phyloP scores from a whole-genome alignment of 208 protist species.

The Acanthamoeba lenticulata region DNA sequence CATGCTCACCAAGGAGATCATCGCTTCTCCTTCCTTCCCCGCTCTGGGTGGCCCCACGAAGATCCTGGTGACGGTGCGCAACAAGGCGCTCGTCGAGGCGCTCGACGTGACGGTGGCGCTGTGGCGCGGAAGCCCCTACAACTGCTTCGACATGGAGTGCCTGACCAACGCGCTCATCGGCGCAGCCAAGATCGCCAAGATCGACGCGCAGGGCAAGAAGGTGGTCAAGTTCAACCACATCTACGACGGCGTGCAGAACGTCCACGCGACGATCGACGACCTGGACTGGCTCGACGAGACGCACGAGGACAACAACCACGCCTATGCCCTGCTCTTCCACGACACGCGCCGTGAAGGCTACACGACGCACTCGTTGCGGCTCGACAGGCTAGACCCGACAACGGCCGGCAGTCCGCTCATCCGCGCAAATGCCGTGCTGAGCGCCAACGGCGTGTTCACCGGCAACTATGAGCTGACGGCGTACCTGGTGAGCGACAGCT shows the following conservation, averaged over 20 bases:
- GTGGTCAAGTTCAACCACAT: not conserved
- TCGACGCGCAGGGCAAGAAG: not conserved
- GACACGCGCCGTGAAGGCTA: not conserved
- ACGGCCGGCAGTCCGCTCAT: too few relatives aligned
- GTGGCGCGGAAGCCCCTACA: not conserved
- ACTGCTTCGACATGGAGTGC: not conserved
- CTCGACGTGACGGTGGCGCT: not conserved
- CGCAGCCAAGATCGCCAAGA: not conserved
- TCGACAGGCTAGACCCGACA: too few relatives aligned
- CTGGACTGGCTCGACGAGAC: not conserved
- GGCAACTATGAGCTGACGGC: too few relatives aligned
- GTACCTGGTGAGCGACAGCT: too few relatives aligned
- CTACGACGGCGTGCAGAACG: too few relatives aligned
- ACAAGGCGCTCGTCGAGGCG: not conserved
- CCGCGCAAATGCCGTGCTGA: too few relatives aligned
- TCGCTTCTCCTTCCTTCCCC: not conserved
- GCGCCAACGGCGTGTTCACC: too few relatives aligned
- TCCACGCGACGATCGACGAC: not conserved
- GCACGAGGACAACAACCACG: not conserved
- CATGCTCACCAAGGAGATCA: not conserved
- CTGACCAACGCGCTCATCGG: not conserved
- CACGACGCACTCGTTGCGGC: not conserved
- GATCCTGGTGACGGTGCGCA: not conserved
- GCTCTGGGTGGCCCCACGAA: not conserved
- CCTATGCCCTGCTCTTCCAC: not conserved